Conservation (phyloP, 441 rosid genomes). For the Brassica hybrid region DNA sequence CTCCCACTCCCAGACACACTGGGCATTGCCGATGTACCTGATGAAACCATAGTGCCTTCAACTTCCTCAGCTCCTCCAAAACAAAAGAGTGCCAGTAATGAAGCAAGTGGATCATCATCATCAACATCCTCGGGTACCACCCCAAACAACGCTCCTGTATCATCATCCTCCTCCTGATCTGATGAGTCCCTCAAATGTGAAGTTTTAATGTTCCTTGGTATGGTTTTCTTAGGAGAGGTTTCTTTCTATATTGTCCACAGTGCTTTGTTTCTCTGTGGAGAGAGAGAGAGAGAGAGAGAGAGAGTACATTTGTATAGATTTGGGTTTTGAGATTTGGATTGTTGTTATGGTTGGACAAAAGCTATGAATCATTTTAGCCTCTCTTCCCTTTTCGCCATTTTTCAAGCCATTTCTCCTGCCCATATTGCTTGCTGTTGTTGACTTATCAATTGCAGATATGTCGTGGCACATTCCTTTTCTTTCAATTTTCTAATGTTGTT, state of each 20-base stretch:
- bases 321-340: background rate
- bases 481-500: background rate
- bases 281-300: background rate
- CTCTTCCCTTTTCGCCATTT: background rate
- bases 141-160: background rate
- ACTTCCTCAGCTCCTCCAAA: conserved; percentile 28
- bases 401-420: background rate
- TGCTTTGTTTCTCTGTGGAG: background rate
- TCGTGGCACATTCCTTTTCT: background rate
- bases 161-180: background rate
- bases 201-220: background rate
- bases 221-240: background rate
- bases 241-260: background rate
- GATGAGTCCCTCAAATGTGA: background rate
- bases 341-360: background rate
- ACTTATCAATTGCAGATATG: background rate
- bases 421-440: background rate
- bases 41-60: conserved; percentile 47
- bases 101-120: background rate
- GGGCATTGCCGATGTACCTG: conserved; percentile 76
- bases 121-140: background rate
- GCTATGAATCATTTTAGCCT: background rate
- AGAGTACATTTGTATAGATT: background rate
- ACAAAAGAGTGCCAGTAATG: background rate
- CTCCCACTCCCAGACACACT: conserved; percentile 85